These are phyloP conservation scores for Talaromyces sp. DNA, from an alignment of 2,329 filamentous ascomycete genomes.

Conservation along the genomic window DNA sequence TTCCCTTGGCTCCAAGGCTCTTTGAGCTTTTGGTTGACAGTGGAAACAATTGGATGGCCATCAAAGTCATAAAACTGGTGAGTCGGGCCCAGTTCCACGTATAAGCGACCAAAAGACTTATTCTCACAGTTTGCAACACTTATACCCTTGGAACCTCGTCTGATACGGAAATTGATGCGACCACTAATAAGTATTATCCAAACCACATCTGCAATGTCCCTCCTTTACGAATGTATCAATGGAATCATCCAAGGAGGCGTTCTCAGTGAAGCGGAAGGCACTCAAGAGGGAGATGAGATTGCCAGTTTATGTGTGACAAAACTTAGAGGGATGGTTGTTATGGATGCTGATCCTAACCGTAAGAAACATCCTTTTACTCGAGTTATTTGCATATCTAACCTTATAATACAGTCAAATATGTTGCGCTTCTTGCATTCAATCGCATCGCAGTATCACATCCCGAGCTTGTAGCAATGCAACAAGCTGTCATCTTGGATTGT, in stretches of 20 bases:
- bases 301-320: conserved; percentile 89
- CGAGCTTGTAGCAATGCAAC: conserved; percentile 80
- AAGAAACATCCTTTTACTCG: conserved; percentile 33
- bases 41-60: conserved; percentile 99
- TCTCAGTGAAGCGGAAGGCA: conserved; percentile 72
- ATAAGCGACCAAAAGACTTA: conserved; percentile 15
- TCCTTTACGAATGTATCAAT: conserved; percentile 97
- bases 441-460: conserved; percentile 88
- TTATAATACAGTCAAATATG: conserved; percentile 73
- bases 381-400: conserved; percentile 3
- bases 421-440: conserved; percentile 89
- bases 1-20: conserved; percentile 81
- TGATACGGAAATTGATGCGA: conserved; percentile 85
- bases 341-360: conserved; percentile 91
- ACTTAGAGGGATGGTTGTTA: conserved; percentile 85
- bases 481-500: conserved; percentile 93
- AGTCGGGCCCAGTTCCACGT: conserved; percentile 21
- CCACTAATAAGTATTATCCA: conserved; percentile 89
- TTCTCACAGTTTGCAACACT: conserved; percentile 75
- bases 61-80: conserved; percentile 96
- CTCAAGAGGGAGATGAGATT: conserved; percentile 81
- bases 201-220: conserved; percentile 94
- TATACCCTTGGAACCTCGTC: conserved; percentile 82
- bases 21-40: conserved; percentile 90
- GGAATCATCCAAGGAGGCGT: conserved; percentile 97